Evolutionary conservation across 202 grass and related monocot genomes (phyloP).

Genomic region (Panicum virgatum): DNA sequence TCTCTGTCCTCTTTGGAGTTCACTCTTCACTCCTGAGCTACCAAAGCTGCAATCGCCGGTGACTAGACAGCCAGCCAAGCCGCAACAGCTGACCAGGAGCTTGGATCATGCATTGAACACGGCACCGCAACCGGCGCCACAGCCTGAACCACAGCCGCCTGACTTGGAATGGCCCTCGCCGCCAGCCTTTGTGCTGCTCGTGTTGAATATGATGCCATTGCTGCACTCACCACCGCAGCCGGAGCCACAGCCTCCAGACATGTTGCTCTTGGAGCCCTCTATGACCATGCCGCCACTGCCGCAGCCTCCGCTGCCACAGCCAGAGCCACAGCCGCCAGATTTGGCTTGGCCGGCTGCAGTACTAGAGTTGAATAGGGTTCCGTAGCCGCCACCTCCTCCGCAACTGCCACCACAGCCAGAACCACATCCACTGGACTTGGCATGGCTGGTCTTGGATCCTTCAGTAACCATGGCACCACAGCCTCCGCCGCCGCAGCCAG

Average conservation of each 20-base stretch:
- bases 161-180: neutral
- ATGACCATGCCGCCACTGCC: neutral
- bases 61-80: neutral
- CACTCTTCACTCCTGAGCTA: neutral
- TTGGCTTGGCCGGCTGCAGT: no score
- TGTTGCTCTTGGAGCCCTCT: neutral
- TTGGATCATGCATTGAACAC: neutral
- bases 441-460: neutral
- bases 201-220: neutral
- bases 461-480: neutral
- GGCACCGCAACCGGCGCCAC: neutral
- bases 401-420: slow-evolving; percentile 34
- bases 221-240: neutral
- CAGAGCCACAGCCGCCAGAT: neutral
- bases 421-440: neutral
- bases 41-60: neutral
- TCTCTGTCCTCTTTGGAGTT: neutral
- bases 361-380: neutral
- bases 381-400: neutral
- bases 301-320: neutral
- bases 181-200: neutral
- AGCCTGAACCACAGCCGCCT: neutral
- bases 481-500: slow-evolving; percentile 17
- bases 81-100: neutral
- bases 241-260: neutral